phyloP scores from a whole-genome alignment of 1,139 yeast species.

The Hanseniaspora uvarum region DNA sequence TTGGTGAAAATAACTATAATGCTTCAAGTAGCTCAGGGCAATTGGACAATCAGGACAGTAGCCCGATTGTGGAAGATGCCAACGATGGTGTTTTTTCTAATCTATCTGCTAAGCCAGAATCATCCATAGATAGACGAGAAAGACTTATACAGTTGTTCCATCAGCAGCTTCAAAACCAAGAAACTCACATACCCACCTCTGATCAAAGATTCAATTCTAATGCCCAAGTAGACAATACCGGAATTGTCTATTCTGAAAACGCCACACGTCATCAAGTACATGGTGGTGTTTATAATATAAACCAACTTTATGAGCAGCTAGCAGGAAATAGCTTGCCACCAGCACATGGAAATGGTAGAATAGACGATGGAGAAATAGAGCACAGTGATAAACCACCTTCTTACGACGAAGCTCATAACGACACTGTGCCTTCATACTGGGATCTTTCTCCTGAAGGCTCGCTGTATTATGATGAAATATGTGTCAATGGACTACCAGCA shows the following conservation, averaged over 20 bases:
- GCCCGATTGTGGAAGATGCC: slow-evolving; percentile 39
- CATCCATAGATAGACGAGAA: slow-evolving; percentile 9
- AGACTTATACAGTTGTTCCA: slow-evolving; percentile 20
- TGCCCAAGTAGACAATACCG: background rate
- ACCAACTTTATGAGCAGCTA: slow-evolving; percentile 13
- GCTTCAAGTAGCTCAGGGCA: background rate
- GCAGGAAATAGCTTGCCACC: background rate
- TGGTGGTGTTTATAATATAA: slow-evolving; percentile 3
- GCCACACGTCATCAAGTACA: background rate
- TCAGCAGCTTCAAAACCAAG: slow-evolving; percentile 7
- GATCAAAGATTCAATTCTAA: background rate
- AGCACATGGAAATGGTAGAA: background rate
- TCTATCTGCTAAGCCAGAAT: slow-evolving; percentile 74
- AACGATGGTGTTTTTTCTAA: slow-evolving; percentile 90
- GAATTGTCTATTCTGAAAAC: background rate
- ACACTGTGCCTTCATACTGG: slow-evolving; percentile 94
- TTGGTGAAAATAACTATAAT: slow-evolving; percentile 4
- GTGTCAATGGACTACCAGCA: slow-evolving; percentile 94
- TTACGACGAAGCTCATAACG: slow-evolving; percentile 91
- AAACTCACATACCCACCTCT: background rate
- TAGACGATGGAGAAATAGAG: slow-evolving; percentile 22
- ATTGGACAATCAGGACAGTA: background rate
- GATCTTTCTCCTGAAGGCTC: slow-evolving; percentile 74
- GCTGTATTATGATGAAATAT: slow-evolving; percentile 66
- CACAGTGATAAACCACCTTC: slow-evolving; percentile 69